phyloP scores from a whole-genome alignment of 768 basidiomycete genomes.

The Holtermanniella nyarrowii region DNA sequence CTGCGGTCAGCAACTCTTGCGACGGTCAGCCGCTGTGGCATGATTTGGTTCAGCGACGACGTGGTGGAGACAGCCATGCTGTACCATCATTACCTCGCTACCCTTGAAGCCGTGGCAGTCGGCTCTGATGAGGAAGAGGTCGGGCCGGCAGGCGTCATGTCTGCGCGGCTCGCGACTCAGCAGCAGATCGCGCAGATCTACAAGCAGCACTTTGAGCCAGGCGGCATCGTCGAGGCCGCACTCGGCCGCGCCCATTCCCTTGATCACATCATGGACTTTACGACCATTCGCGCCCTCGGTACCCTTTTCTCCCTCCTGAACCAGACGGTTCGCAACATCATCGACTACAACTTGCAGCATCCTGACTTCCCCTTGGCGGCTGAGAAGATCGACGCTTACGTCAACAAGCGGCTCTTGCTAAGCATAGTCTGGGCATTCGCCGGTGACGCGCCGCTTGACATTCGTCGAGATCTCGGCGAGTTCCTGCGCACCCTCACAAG shows the following conservation, averaged over 20 bases:
- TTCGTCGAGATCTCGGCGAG: conserved; percentile 79
- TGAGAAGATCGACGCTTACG: conserved; percentile 82
- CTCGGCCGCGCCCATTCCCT: conserved; percentile 70
- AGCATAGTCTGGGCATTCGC: conserved; percentile 97
- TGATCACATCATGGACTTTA: conserved; percentile 99
- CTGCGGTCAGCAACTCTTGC: conserved; percentile 92
- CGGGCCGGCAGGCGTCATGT: conserved; percentile 1
- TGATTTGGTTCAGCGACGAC: conserved; percentile 99
- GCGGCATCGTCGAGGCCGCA: conserved; percentile 69
- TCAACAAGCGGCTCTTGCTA: conserved; percentile 76
- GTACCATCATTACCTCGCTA: conserved; percentile 74
- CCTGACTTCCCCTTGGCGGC: conserved; percentile 79
- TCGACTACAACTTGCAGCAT: conserved; percentile 91
- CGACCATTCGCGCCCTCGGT: conserved; percentile 75
- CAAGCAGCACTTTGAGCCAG: conserved; percentile 69
- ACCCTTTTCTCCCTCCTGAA: conserved; percentile 95
- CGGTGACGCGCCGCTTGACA: conserved; percentile 84
- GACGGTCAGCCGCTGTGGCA: conserved; percentile 98
- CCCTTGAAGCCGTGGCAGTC: conserved; percentile 61
- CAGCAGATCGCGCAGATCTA: conserved; percentile 53
- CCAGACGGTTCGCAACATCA: conserved; percentile 83
- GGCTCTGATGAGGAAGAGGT: conserved; percentile 74
- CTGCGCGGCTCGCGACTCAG: conserved; percentile 12
- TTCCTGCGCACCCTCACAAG: conserved; percentile 74
- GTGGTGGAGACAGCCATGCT: conserved; percentile 86